Evolutionary conservation across 2,329 filamentous ascomycete species (phyloP).

Genomic region (Camillea tinctor): DNA sequence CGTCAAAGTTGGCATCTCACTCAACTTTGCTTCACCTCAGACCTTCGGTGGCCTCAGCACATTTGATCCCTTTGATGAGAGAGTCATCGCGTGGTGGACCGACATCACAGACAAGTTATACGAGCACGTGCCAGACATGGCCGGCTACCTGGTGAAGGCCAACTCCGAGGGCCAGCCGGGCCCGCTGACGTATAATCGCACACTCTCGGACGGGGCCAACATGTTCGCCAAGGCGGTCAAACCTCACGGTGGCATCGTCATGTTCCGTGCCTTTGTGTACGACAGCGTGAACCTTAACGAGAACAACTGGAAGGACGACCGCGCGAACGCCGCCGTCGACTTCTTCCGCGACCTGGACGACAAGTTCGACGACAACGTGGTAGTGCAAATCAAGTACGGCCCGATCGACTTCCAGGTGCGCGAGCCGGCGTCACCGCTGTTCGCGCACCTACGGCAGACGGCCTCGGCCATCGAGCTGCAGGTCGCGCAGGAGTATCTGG

Average conservation of each 20-base stretch:
- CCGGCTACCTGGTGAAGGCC: constrained; percentile 69
- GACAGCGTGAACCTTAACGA: constrained; percentile 52
- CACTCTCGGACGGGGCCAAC: constrained; percentile 66
- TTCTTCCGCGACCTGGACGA: constrained; percentile 65
- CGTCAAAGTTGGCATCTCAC: constrained; percentile 61
- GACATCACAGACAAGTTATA: constrained; percentile 61
- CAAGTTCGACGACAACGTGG: constrained; percentile 67
- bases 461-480: constrained; percentile 61
- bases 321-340: constrained; percentile 68
- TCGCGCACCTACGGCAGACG: constrained; percentile 49
- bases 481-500: constrained; percentile 68
- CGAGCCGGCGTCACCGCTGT: constrained; percentile 65
- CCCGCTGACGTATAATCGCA: constrained; percentile 67
- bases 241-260: constrained; percentile 59
- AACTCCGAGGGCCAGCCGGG: constrained; percentile 72
- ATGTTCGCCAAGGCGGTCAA: constrained; percentile 61
- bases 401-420: constrained; percentile 74
- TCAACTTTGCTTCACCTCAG: constrained; percentile 67
- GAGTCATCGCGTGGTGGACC: constrained; percentile 62
- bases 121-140: constrained; percentile 61
- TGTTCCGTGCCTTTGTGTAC: constrained; percentile 74
- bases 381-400: constrained; percentile 72
- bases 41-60: constrained; percentile 55
- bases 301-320: constrained; percentile 62
- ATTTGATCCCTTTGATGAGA: constrained; percentile 62